Base-by-base conservation (phyloP, 1,284 basidiomycete genomes). In the Erythrobasidium hasegawianum region DNA sequence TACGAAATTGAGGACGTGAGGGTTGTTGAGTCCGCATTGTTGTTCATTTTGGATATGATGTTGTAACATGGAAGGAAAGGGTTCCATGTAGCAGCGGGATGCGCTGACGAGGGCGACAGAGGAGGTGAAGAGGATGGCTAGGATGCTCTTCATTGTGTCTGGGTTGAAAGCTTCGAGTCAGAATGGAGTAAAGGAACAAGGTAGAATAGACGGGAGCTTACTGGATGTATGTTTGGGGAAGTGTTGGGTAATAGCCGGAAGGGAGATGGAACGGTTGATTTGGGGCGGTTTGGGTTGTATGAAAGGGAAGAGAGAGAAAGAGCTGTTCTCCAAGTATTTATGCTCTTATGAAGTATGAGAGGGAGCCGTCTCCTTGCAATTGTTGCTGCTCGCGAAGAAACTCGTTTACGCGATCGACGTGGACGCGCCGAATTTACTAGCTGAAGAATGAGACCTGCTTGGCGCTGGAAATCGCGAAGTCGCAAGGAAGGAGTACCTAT, bases 21-120 rank as follows among this genome's bases (percentile, higher is more conserved):
- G 61, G 24, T 64, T 64, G 18, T 64, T 64, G 39, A 64, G 54
- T 29, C 61, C 61, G 39, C 61, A 64, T 11, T 33, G 40, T 2
- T 49, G 53, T 27, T 47, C 11, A 26, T 64, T 57, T 22, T 13
- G n/a, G 1, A 64, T 64, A 24, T 64, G 53, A 16, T 39, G 27
- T 22, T 64, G 24, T 29, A 64, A 53, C 52, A 64, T 43, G 54
- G 45, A 39, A 18, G 61, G 61, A 41, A 64, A 64, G n/a, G 61
- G 61, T 40, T 64, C 61, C 4, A 57, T 24, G 40, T 52, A 64
- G 33, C 61, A 64, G 22, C 61, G 61, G 9, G 40, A 14, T n/a
- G 53, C 41, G 40, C 38, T 43, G 27, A 43, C 61, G 20, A 55
- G 41, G 43, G 54, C 54, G 27, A 45, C 18, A 39, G 61, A 24